These are phyloP conservation scores for Hydrangea macrophylla DNA, from an alignment of 148 eudicot species.

Conservation along the genomic window DNA sequence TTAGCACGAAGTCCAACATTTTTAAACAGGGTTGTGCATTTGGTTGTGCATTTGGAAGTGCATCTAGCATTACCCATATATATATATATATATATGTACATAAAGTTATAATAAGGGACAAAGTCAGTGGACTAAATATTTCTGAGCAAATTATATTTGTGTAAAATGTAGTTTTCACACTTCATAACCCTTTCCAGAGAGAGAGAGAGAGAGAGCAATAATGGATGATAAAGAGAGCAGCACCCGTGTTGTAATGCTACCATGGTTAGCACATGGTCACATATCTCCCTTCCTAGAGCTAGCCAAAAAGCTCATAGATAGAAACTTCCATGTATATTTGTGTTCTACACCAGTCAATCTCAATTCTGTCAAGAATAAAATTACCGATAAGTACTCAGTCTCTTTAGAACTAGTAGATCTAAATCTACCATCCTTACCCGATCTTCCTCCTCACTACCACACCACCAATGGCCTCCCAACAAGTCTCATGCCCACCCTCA, in stretches of 20 bases:
- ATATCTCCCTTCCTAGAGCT: conserved; percentile 11
- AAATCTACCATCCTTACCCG: not conserved
- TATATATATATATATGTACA: too few relatives aligned
- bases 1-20: too few relatives aligned
- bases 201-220: not conserved
- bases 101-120: too few relatives aligned
- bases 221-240: not conserved
- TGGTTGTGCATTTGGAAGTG: too few relatives aligned
- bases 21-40: too few relatives aligned
- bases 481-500: not conserved
- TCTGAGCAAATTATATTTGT: too few relatives aligned
- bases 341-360: conserved; percentile 11
- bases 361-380: not conserved
- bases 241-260: conserved; percentile 3
- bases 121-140: too few relatives aligned
- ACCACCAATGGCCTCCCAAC: conserved; percentile 3
- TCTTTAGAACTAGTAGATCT: conserved; percentile 2
- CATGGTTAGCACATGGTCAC: conserved; percentile 18
- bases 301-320: conserved; percentile 9
- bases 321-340: conserved; percentile 5
- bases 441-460: not conserved
- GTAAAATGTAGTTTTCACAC: too few relatives aligned
- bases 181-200: too few relatives aligned
- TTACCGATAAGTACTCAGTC: not conserved
- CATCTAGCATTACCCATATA: too few relatives aligned